Evolutionary conservation across 2,329 filamentous ascomycete genomes (phyloP).

Genomic region (Byssothecium circinans): DNA sequence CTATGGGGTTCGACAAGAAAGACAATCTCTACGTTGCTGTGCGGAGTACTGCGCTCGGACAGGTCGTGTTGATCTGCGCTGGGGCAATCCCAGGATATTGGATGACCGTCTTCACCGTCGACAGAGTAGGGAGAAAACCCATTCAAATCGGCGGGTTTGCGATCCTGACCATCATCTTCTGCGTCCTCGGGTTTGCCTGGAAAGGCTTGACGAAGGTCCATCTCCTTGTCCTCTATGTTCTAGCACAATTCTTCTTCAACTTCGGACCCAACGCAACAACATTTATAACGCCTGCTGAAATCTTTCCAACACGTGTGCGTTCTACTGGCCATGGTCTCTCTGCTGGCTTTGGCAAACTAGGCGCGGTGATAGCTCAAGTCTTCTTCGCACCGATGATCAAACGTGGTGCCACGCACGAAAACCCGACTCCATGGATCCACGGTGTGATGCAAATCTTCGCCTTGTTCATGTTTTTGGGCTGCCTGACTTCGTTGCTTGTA

Average conservation of each 20-base stretch:
- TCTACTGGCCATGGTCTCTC: constrained; percentile 53
- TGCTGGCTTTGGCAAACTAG: constrained; percentile 52
- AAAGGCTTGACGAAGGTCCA: constrained; percentile 46
- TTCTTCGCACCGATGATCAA: constrained; percentile 55
- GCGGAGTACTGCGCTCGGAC: constrained; percentile 75
- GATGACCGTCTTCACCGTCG: constrained; percentile 74
- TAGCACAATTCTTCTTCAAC: constrained; percentile 58
- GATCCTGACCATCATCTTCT: constrained; percentile 53
- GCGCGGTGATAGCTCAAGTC: constrained; percentile 54
- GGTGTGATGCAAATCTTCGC: constrained; percentile 78
- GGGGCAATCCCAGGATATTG: constrained; percentile 82
- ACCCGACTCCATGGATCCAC: constrained; percentile 66
- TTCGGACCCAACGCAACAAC: constrained; percentile 56
- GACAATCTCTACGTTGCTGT: constrained; percentile 67
- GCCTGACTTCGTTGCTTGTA: constrained; percentile 69
- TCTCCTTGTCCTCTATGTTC: constrained; percentile 51
- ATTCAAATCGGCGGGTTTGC: constrained; percentile 65
- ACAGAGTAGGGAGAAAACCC: constrained; percentile 74
- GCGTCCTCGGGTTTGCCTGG: constrained; percentile 54
- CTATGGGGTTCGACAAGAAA: constrained; percentile 71
- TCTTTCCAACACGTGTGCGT: constrained; percentile 54
- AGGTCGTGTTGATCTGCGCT: constrained; percentile 76
- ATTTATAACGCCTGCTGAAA: constrained; percentile 56
- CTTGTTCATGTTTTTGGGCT: constrained; percentile 76
- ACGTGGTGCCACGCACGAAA: constrained; percentile 55